phyloP scores from a whole-genome alignment of 768 basidiomycete species.

The Lactifluus subvellereus region DNA sequence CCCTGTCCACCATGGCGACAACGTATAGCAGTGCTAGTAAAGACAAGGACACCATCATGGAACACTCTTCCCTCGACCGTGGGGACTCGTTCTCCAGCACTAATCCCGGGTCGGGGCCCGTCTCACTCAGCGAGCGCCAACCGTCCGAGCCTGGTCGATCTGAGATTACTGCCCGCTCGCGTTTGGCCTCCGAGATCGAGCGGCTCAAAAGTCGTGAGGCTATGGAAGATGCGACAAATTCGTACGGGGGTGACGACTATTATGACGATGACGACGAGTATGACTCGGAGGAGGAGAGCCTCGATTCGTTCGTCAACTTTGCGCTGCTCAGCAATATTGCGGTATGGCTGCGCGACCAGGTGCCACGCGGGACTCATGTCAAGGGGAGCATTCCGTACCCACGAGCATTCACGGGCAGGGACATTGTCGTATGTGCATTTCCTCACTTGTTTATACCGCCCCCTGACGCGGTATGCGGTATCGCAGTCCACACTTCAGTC shows the following conservation, averaged over 20 bases:
- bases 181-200: slow-evolving; percentile 20
- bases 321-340: slow-evolving; percentile 85
- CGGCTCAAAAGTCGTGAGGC: slow-evolving; percentile 32
- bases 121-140: slow-evolving; percentile 8
- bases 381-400: slow-evolving; percentile 93
- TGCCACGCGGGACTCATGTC: slow-evolving; percentile 79
- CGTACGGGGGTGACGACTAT: slow-evolving; percentile 44
- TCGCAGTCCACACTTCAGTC: slow-evolving; percentile 82
- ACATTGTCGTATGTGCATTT: slow-evolving; percentile 69
- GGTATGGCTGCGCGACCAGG: slow-evolving; percentile 83
- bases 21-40: slow-evolving; percentile 3
- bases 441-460: not conserved
- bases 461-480: not conserved
- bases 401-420: slow-evolving; percentile 87
- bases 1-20: slow-evolving; percentile 14
- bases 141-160: slow-evolving; percentile 12
- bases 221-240: slow-evolving; percentile 29
- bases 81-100: slow-evolving; percentile 12
- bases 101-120: not conserved
- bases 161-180: slow-evolving; percentile 20
- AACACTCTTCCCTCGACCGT: not conserved
- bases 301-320: slow-evolving; percentile 83
- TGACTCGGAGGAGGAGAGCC: slow-evolving; percentile 47
- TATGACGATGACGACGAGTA: slow-evolving; percentile 41
- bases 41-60: slow-evolving; percentile 10